Percentiles rank a stretch among this genome's conserved stretches.
Conservation (phyloP, 108 stramenopile species). For the Cylindrotheca fusiformis region DNA sequence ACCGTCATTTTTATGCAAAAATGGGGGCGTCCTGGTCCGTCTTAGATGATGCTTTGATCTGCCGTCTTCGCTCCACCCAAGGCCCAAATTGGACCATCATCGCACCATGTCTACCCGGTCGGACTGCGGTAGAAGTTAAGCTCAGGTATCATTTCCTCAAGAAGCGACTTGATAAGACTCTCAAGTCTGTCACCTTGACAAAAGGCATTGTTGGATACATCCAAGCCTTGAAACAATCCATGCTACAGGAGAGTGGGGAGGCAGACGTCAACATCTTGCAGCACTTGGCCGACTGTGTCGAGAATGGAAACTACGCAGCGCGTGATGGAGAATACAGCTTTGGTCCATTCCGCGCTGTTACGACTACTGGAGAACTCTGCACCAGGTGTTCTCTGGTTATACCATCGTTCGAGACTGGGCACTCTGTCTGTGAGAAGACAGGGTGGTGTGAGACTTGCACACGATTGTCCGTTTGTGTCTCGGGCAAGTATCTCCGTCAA, state of each 20-base stretch:
- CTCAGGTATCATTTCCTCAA: constrained; percentile 24
- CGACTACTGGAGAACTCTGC: constrained; percentile 2
- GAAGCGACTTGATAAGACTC: not conserved
- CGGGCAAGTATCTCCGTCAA: constrained; percentile 61
- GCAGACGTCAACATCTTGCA: not conserved
- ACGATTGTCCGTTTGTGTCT: constrained; percentile 56
- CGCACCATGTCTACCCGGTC: constrained; percentile 22
- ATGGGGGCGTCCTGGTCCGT: too few relatives aligned
- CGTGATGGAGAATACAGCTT: constrained; percentile 6
- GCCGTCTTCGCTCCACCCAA: constrained; percentile 13
- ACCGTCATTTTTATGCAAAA: too few relatives aligned
- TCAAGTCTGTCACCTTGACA: not conserved
- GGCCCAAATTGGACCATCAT: constrained; percentile 35
- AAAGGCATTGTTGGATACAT: not conserved
- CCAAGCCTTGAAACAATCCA: not conserved
- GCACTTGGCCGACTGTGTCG: not conserved
- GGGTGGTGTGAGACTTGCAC: constrained; percentile 78
- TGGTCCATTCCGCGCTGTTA: constrained; percentile 11
- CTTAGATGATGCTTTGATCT: constrained; percentile 52
- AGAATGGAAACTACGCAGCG: not conserved
- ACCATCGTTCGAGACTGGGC: constrained; percentile 71
- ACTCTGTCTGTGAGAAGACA: constrained; percentile 59
- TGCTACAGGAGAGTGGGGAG: not conserved
- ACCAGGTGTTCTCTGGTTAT: constrained; percentile 70
- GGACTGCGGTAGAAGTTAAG: constrained; percentile 36